Conservation (phyloP, 2,329 filamentous ascomycete genomes). For the Exserohilum turcica region DNA sequence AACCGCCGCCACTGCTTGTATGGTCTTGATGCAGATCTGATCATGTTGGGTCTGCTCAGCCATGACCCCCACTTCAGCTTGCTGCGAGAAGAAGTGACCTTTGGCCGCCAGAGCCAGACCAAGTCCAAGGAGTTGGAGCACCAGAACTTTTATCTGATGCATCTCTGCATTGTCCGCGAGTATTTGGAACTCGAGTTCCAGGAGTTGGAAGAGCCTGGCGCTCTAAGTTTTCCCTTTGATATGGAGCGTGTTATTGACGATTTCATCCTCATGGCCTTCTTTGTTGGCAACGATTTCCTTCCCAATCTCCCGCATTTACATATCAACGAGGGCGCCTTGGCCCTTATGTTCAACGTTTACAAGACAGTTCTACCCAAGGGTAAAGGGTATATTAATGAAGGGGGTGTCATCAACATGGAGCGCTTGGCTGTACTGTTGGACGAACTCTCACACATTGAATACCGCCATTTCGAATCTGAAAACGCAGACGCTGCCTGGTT, state of each 20-base stretch:
- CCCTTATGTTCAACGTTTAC: slow-evolving; percentile 97
- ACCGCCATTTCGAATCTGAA: slow-evolving; percentile 90
- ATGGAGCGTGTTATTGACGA: slow-evolving; percentile 98
- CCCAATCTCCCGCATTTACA: slow-evolving; percentile 94
- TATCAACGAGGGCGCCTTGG: slow-evolving; percentile 96
- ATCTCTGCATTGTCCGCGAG: slow-evolving; percentile 95
- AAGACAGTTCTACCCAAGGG: slow-evolving; percentile 85
- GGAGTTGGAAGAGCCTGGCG: slow-evolving; percentile 76
- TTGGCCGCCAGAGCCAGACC: slow-evolving; percentile 82
- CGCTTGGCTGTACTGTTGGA: slow-evolving; percentile 78
- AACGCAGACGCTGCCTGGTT: slow-evolving; percentile 90
- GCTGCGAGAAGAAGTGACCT: slow-evolving; percentile 95
- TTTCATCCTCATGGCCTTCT: slow-evolving; percentile 99
- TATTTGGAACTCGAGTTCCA: slow-evolving; percentile 97
- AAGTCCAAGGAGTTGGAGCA: slow-evolving; percentile 97
- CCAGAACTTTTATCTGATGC: slow-evolving; percentile 97
- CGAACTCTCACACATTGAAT: slow-evolving; percentile 86
- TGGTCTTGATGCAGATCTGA: slow-evolving; percentile 94
- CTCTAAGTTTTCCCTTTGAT: slow-evolving; percentile 79
- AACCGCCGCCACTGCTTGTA: slow-evolving; percentile 97
- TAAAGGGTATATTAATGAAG: slow-evolving; percentile 95
- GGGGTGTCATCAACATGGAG: slow-evolving; percentile 86
- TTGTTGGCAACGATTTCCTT: slow-evolving; percentile 98
- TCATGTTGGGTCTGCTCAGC: slow-evolving; percentile 96
- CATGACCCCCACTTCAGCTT: slow-evolving; percentile 99